These are phyloP conservation scores for Fusarium sp. DNA, from an alignment of 2,329 filamentous ascomycete genomes.

Conservation along the genomic window DNA sequence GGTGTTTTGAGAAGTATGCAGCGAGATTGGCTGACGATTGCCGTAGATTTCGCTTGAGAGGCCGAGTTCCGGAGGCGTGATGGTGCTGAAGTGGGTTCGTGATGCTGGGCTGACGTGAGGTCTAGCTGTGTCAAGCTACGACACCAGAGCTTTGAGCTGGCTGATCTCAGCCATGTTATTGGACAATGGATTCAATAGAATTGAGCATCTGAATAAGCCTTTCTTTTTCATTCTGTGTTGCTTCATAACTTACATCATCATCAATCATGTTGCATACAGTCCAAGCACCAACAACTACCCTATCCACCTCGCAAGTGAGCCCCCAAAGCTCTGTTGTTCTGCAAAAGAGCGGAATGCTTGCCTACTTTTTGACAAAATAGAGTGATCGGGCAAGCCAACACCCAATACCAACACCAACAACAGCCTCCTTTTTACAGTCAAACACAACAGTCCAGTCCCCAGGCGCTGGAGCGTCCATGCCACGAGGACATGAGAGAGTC, in stretches of 20 bases:
- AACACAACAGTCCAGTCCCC: slow-evolving; percentile 34
- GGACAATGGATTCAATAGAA: neutral
- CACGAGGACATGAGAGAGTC: slow-evolving; percentile 24
- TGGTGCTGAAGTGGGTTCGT: neutral
- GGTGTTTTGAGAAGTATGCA: neutral
- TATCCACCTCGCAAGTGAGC: neutral
- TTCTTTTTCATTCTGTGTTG: neutral
- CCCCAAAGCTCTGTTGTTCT: neutral
- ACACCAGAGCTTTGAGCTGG: neutral
- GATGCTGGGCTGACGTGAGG: neutral
- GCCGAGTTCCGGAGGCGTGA: neutral
- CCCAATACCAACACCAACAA: slow-evolving; percentile 15
- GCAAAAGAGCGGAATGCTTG: neutral
- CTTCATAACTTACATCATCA: neutral
- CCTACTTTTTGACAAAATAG: slow-evolving; percentile 20
- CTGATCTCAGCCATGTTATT: neutral
- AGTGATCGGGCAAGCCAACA: slow-evolving; percentile 29
- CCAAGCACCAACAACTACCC: neutral
- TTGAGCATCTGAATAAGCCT: neutral
- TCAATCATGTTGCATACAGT: neutral
- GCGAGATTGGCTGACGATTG: neutral
- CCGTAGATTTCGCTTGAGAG: neutral
- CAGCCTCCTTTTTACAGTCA: neutral
- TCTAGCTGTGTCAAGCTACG: neutral
- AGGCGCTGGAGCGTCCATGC: slow-evolving; percentile 34